Conservation (phyloP, 805 yeast species). For the Lipomyces japonicus region DNA sequence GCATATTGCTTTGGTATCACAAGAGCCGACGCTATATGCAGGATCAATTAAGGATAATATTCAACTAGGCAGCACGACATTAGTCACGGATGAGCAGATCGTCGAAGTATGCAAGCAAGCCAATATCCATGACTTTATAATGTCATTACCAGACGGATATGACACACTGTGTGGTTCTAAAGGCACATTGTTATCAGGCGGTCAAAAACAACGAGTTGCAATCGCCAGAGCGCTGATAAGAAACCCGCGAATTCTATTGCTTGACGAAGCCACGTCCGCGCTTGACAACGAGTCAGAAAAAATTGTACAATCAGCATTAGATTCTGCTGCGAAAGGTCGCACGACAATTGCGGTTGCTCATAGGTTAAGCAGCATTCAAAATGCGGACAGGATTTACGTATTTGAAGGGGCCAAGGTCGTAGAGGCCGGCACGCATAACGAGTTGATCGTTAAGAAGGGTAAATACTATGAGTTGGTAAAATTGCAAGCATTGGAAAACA, state of each 20-base stretch:
- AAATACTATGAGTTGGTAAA: constrained; percentile 42
- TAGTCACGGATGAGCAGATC: constrained; percentile 42
- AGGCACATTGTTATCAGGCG: constrained; percentile 56
- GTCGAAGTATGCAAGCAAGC: constrained; percentile 48
- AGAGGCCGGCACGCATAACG: constrained; percentile 49
- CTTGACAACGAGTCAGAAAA: constrained; percentile 60
- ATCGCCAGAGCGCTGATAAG: constrained; percentile 61
- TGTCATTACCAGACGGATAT: constrained; percentile 50
- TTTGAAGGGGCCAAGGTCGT: constrained; percentile 52
- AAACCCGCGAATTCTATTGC: constrained; percentile 50
- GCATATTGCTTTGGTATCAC: constrained; percentile 58
- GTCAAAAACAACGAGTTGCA: constrained; percentile 63
- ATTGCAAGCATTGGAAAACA: constrained; percentile 42
- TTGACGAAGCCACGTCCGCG: constrained; percentile 59
- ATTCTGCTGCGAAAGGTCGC: constrained; percentile 55
- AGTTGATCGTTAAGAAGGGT: constrained; percentile 39
- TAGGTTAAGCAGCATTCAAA: constrained; percentile 57
- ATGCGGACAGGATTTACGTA: constrained; percentile 52
- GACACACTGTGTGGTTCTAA: constrained; percentile 49
- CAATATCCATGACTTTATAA: constrained; percentile 50
- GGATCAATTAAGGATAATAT: constrained; percentile 78
- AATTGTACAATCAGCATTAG: constrained; percentile 60
- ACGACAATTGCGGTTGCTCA: constrained; percentile 76
- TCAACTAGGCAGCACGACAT: constrained; percentile 39
- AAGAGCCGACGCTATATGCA: constrained; percentile 61